These are phyloP conservation scores for Fusarium xyrophilum DNA, from an alignment of 2,329 filamentous ascomycete genomes.

Conservation along the genomic window DNA sequence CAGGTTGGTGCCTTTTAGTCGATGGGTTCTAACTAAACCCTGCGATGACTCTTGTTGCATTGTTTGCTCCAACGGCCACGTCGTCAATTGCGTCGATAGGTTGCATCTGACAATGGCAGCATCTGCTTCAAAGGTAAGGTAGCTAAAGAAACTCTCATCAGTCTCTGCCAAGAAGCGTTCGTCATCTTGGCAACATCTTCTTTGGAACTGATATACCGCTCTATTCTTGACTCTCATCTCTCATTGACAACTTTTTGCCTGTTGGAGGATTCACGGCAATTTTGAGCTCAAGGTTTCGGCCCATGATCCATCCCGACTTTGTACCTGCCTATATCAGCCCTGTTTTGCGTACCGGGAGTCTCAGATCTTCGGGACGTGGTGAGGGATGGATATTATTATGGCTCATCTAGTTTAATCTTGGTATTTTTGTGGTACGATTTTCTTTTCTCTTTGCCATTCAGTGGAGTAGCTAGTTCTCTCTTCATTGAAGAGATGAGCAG, in stretches of 20 bases:
- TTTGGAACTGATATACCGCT: neutral
- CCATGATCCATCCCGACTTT: neutral
- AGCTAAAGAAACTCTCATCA: neutral
- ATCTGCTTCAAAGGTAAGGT: neutral
- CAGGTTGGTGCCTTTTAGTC: neutral
- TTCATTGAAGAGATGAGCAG: neutral
- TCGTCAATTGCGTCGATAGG: neutral
- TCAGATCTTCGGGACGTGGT: neutral
- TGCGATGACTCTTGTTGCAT: conserved; percentile 1
- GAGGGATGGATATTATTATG: neutral
- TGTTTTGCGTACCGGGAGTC: neutral
- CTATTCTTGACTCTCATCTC: neutral
- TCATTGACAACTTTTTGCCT: neutral
- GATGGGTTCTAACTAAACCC: neutral
- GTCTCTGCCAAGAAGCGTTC: neutral
- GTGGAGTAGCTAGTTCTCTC: neutral
- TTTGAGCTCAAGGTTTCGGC: neutral
- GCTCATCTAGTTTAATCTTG: neutral
- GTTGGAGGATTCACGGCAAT: neutral
- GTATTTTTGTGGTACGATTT: neutral
- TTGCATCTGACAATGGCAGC: neutral
- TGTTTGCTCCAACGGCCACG: neutral
- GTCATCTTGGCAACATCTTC: neutral
- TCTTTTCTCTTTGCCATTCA: neutral
- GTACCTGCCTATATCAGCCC: neutral